Conservation (phyloP, 805 yeast genomes). For the Zygoascus tannicola region DNA sequence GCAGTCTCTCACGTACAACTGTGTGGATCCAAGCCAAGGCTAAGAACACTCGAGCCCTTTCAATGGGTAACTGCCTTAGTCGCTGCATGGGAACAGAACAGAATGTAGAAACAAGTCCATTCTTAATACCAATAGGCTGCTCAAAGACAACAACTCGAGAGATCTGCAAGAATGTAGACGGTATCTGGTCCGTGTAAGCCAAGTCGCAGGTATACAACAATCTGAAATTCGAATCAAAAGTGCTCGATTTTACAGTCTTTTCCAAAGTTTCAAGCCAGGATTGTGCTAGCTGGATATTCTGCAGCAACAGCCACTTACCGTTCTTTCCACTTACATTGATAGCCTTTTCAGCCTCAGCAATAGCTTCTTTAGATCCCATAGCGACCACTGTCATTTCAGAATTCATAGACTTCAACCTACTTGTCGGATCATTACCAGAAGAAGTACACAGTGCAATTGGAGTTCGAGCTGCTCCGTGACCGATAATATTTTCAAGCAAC, state of each 20-base stretch:
- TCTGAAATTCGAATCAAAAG: conserved; percentile 34
- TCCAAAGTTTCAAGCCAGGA: conserved; percentile 52
- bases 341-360: conserved; percentile 46
- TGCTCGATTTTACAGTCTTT: conserved; percentile 33
- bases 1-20: conserved; percentile 46
- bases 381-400: conserved; percentile 40
- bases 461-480: conserved; percentile 9
- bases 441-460: conserved; percentile 50
- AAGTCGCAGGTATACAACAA: conserved; percentile 59
- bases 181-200: conserved; percentile 33
- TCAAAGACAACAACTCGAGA: conserved; percentile 55
- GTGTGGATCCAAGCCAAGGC: conserved; percentile 65
- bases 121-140: conserved; percentile 49
- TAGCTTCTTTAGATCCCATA: conserved; percentile 67
- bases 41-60: conserved; percentile 41
- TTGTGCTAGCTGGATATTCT: conserved; percentile 68
- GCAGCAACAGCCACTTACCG: conserved; percentile 67
- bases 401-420: conserved; percentile 32
- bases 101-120: conserved; percentile 35
- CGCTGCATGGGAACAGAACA: conserved; percentile 16
- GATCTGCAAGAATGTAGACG: conserved; percentile 46
- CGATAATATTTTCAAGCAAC: background rate
- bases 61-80: conserved; percentile 30
- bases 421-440: conserved; percentile 59
- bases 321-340: conserved; percentile 36